These are phyloP conservation scores for Aspergillus uvarum DNA, from an alignment of 2,329 filamentous ascomycete genomes.

Conservation along the genomic window DNA sequence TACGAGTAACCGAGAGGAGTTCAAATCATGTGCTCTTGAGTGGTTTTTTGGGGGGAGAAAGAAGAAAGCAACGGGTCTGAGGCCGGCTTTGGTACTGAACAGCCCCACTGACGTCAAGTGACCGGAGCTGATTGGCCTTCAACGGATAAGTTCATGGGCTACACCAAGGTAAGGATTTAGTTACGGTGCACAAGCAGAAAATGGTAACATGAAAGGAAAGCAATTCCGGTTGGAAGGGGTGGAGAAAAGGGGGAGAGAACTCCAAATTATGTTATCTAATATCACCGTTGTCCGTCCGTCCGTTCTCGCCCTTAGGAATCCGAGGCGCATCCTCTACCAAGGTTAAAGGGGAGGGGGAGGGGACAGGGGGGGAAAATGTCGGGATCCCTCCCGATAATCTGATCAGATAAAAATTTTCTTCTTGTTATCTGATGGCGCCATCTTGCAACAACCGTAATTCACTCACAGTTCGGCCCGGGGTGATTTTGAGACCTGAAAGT, in stretches of 20 bases:
- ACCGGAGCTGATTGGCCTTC: slow-evolving; percentile 3
- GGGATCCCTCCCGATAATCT: slow-evolving; percentile 20
- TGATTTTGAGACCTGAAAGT: neutral
- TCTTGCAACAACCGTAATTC: slow-evolving; percentile 11
- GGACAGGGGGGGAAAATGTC: neutral
- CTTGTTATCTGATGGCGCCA: slow-evolving; percentile 27
- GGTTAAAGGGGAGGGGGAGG: neutral
- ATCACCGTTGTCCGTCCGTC: neutral
- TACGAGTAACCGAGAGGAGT: no score
- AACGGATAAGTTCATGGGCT: neutral
- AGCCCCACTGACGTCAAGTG: slow-evolving; percentile 11
- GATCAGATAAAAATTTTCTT: slow-evolving; percentile 27
- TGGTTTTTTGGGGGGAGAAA: no score
- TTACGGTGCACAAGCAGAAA: neutral
- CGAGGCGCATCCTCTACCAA: neutral
- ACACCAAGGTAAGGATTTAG: neutral
- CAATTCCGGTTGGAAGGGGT: no score
- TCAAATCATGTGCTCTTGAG: no score
- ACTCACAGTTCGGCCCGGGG: neutral
- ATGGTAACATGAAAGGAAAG: no score
- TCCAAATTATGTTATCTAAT: neutral
- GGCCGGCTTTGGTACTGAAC: neutral
- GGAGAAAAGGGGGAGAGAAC: neutral
- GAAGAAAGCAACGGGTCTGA: no score
- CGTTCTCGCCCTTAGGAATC: neutral